These are phyloP conservation scores for Raffaelea arxii DNA, from an alignment of 2,329 filamentous ascomycete species.

Conservation along the genomic window DNA sequence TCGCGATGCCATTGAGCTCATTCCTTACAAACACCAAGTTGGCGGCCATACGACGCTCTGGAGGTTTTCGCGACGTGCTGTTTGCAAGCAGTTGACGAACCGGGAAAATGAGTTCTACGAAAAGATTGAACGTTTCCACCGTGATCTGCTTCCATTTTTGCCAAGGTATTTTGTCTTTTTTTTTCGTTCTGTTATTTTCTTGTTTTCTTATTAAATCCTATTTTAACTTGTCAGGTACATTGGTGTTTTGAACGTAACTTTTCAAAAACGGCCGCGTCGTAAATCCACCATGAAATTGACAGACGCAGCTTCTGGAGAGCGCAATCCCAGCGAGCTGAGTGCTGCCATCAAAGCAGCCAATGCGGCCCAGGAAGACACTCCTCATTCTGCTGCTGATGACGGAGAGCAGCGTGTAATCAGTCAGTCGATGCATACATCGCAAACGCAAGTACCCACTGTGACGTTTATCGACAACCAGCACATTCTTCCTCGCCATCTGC, in stretches of 20 bases:
- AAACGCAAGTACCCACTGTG: conserved; percentile 70
- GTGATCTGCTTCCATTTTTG: conserved; percentile 80
- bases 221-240: conserved; percentile 67
- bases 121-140: conserved; percentile 83
- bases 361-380: conserved; percentile 1
- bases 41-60: conserved; percentile 95
- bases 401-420: conserved; percentile 42
- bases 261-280: conserved; percentile 70
- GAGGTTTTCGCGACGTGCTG: conserved; percentile 86
- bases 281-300: conserved; percentile 41
- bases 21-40: conserved; percentile 95
- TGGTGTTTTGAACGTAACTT: conserved; percentile 91
- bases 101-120: conserved; percentile 99
- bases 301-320: conserved; percentile 28
- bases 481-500: conserved; percentile 77
- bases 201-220: background rate
- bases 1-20: conserved; percentile 85
- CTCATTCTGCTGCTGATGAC: conserved; percentile 20
- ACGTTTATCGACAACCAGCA: conserved; percentile 91
- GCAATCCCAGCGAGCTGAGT: conserved; percentile 19
- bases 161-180: conserved; percentile 52
- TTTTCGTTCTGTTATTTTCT: background rate
- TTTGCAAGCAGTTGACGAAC: conserved; percentile 98
- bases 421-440: conserved; percentile 63
- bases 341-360: conserved; percentile 11